Percentiles rank a stretch among this genome's conserved stretches.
These are phyloP conservation scores for Russula ochroleuca DNA, from an alignment of 768 basidiomycete genomes.

Conservation along the genomic window DNA sequence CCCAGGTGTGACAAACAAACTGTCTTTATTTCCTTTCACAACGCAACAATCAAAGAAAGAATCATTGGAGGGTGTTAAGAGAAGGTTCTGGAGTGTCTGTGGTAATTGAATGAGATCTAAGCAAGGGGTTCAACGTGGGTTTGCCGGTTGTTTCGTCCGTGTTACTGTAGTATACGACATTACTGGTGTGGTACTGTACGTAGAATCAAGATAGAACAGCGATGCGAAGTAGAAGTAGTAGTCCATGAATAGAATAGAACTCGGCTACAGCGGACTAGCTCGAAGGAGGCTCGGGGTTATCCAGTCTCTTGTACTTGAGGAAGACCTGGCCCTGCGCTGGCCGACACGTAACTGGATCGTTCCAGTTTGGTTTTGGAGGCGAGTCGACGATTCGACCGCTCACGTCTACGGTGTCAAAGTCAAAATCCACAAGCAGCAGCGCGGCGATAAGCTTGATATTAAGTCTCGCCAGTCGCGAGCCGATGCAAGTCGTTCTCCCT, in stretches of 20 bases:
- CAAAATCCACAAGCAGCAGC: constrained; percentile 60
- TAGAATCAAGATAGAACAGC: not conserved
- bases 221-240: no score
- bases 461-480: constrained; percentile 68
- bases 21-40: not conserved
- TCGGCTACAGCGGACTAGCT: constrained; percentile 5
- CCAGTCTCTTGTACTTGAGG: constrained; percentile 41
- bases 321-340: constrained; percentile 53
- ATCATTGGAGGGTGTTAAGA: no score
- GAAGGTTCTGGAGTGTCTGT: not conserved
- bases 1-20: not conserved
- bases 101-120: not conserved
- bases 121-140: not conserved
- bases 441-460: constrained; percentile 69
- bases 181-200: not conserved
- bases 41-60: not conserved
- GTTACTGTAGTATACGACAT: not conserved
- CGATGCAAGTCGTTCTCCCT: constrained; percentile 71
- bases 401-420: constrained; percentile 53
- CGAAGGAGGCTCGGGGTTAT: constrained; percentile 1
- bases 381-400: constrained; percentile 43
- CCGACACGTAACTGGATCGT: constrained; percentile 65
- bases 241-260: not conserved
- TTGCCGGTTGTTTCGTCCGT: not conserved
- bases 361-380: constrained; percentile 69